Percentiles rank a stretch among this genome's conserved stretches.
Evolutionary conservation across 1,284 basidiomycete genomes (phyloP).

Genomic region (Cystobasidium sp.): DNA sequence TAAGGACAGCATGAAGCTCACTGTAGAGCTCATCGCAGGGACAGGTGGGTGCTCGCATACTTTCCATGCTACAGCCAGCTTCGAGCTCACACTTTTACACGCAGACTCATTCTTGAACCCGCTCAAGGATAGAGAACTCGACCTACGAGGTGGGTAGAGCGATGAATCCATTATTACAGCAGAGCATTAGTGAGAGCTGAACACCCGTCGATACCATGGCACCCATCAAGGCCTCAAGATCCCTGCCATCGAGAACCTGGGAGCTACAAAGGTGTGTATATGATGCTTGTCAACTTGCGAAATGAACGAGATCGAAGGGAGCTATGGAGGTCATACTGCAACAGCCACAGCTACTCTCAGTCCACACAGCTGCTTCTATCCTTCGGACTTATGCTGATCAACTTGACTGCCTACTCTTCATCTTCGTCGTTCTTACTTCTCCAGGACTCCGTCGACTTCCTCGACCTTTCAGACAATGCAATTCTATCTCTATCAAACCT

Average conservation of each 20-base stretch:
- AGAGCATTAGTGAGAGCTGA: constrained; percentile 13
- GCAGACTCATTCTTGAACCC: constrained; percentile 75
- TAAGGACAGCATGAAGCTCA: constrained; percentile 44
- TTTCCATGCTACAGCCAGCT: neutral
- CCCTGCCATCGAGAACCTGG: constrained; percentile 97
- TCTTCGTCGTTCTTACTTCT: constrained; percentile 12
- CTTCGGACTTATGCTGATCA: neutral
- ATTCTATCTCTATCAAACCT: constrained; percentile 86
- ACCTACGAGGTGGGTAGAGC: constrained; percentile 76
- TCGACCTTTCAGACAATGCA: constrained; percentile 96
- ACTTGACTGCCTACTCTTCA: neutral
- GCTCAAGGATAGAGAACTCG: constrained; percentile 90
- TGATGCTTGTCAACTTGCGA: neutral
- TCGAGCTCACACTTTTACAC: neutral
- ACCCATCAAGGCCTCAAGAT: constrained; percentile 84
- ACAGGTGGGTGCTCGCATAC: constrained; percentile 18
- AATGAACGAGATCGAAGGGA: neutral
- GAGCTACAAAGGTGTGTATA: constrained; percentile 78
- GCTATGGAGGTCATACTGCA: neutral
- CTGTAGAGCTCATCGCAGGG: constrained; percentile 44
- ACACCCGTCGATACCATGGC: neutral
- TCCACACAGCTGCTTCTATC: neutral
- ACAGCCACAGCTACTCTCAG: neutral
- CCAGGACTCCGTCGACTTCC: constrained; percentile 66
- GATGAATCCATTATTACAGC: constrained; percentile 9